A percentile compares a stretch with the other conserved stretches of the same genome.
Evolutionary conservation across 208 protist genomes (phyloP).

Genomic region (Acanthamoeba quina): DNA sequence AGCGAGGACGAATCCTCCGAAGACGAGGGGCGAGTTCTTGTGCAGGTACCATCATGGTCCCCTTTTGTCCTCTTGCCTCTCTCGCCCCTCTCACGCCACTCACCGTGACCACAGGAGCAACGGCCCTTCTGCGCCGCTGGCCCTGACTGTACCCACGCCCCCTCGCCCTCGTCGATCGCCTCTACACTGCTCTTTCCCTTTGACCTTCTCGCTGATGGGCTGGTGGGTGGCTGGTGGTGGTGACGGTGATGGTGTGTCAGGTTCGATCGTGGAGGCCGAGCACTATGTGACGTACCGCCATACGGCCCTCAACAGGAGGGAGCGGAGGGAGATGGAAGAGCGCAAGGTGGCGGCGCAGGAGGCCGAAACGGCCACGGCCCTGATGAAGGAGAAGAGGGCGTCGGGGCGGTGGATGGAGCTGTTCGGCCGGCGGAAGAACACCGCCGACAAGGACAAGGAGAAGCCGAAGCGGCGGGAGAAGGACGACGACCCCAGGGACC

Average conservation of each 20-base stretch:
- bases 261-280: background rate
- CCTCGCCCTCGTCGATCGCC: background rate
- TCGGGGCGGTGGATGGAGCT: conserved; percentile 8
- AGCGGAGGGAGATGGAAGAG: conserved; percentile 36
- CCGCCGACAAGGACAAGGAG: background rate
- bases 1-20: background rate
- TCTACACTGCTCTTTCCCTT: background rate
- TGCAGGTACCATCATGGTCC: background rate
- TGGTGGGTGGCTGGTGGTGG: background rate
- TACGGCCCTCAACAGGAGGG: conserved; percentile 38
- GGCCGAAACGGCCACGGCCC: background rate
- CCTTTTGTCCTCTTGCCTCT: background rate
- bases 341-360: background rate
- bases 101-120: conserved; percentile 6
- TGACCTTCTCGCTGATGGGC: background rate
- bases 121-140: conserved; percentile 40
- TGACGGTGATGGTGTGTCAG: background rate
- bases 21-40: background rate
- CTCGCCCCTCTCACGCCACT: background rate
- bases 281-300: conserved; percentile 60
- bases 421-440: background rate
- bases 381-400: background rate
- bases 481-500: background rate
- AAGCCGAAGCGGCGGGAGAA: background rate
- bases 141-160: conserved; percentile 16